Base-by-base conservation (phyloP, 306 rosid species). In the Glycine soja region DNA sequence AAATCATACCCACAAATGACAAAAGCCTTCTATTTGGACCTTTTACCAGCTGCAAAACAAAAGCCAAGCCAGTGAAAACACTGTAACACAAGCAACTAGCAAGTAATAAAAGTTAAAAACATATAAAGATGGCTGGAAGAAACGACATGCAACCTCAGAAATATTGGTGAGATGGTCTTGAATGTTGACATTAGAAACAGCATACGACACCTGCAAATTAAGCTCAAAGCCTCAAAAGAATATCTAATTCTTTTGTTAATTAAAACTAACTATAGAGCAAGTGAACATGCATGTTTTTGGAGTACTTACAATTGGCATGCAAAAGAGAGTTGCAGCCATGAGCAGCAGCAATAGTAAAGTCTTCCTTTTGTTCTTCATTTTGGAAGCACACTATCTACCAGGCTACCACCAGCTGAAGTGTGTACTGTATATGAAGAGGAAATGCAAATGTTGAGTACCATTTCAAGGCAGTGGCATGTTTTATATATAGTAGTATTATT, bases 21-120 rank as follows among this genome's bases (percentile, higher is more conserved):
- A 83, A 64, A 51, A 76, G 81, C 73, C 75, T 86, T 76, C 85
- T 83, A 56, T 72, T 80, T 58, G 89, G 87, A 72, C 87, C 85
- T 76, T 83, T 76, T 4, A 83, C 87, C 61, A 83, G 59, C 89
- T 86, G 78, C 83, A 71, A 19, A 18, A 34, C 30, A 63, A n/a
- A 15, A 19, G 58, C 30, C 74, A 75, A 2, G 12, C 46, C 19
- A 13, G 24, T 36, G 9, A 19, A 50, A 66, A 51, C 5, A 54
- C 30, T 24, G 7, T 72, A 12, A 10, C 10, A 24, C 13, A 24
- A 52, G 3, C 2, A 36, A 24, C 30, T 24, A 36, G 40, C 40
- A 5, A 63, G 2, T 56, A n/a, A 0, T 12, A n/a, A 30, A 43
- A 7, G 43, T 73, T 43, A 62, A 19, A 19, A 61, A 16, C 32